A percentile compares a stretch with the other conserved stretches of the same genome.
phyloP scores from a whole-genome alignment of 345 rosid genomes.

The Hibiscus trionum region DNA sequence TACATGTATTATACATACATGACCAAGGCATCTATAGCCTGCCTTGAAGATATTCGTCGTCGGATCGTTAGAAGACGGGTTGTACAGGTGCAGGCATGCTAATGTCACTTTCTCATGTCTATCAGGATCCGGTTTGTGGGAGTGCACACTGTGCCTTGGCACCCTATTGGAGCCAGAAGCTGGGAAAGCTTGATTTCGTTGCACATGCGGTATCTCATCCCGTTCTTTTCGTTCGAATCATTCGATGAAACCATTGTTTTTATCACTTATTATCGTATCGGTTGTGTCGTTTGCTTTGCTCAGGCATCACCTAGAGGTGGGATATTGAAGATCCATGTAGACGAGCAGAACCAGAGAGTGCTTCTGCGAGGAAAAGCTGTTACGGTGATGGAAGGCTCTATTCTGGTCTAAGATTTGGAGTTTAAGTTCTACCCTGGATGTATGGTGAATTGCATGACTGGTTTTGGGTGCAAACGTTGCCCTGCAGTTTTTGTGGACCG shows the following conservation, averaged over 20 bases:
- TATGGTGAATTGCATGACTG: neutral
- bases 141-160: conserved; percentile 77
- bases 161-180: conserved; percentile 59
- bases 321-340: conserved; percentile 39
- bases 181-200: conserved; percentile 46
- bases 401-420: conserved; percentile 34
- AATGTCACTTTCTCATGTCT: conserved; percentile 1
- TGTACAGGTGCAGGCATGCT: neutral
- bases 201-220: conserved; percentile 46
- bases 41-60: neutral
- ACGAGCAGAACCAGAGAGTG: conserved; percentile 47
- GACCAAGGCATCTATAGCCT: neutral
- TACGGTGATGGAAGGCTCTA: conserved; percentile 55
- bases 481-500: neutral
- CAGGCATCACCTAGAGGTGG: conserved; percentile 75
- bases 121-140: conserved; percentile 79
- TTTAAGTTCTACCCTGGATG: neutral
- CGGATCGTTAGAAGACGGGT: neutral
- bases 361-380: conserved; percentile 57
- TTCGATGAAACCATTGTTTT: neutral
- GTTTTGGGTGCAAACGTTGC: neutral
- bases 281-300: neutral
- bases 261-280: neutral
- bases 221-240: neutral
- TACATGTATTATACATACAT: neutral